A percentile compares a stretch with the other conserved stretches of the same genome.
phyloP scores from a whole-genome alignment of 495 filamentous ascomycete species.

The Cetradonia linearis region DNA sequence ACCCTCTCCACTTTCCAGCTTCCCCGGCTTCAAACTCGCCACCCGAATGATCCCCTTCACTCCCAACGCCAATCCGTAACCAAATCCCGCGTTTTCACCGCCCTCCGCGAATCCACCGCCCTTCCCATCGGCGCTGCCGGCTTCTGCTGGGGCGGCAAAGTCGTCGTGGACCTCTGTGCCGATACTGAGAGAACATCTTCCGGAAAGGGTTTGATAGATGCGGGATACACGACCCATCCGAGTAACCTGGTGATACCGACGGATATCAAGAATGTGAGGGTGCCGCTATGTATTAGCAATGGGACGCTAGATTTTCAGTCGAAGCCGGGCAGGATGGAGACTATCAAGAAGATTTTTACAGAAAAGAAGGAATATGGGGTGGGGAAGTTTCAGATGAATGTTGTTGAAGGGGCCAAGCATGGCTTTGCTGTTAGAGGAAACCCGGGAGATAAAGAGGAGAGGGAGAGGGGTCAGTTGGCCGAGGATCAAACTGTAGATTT shows the following conservation, averaged over 20 bases:
- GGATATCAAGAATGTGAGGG: slow-evolving; percentile 42
- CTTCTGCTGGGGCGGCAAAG: slow-evolving; percentile 53
- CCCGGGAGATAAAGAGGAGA: slow-evolving; percentile 33
- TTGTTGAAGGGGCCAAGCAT: slow-evolving; percentile 47
- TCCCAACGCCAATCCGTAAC: slow-evolving; percentile 29
- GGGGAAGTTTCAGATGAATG: slow-evolving; percentile 28
- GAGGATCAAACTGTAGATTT: slow-evolving; percentile 47
- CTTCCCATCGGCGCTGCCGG: slow-evolving; percentile 40
- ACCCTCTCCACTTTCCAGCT: slow-evolving; percentile 15
- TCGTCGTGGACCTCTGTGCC: slow-evolving; percentile 33
- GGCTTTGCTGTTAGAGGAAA: slow-evolving; percentile 51
- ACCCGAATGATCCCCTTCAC: slow-evolving; percentile 30
- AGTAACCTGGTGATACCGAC: slow-evolving; percentile 39
- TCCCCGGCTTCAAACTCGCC: slow-evolving; percentile 19
- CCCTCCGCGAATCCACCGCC: slow-evolving; percentile 31
- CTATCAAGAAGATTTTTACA: slow-evolving; percentile 36
- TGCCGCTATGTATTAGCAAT: slow-evolving; percentile 46
- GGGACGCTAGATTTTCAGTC: slow-evolving; percentile 44
- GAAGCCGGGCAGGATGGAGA: slow-evolving; percentile 30
- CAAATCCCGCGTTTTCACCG: slow-evolving; percentile 35
- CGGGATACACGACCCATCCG: slow-evolving; percentile 47
- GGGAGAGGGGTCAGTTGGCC: slow-evolving; percentile 34
- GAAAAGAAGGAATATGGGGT: slow-evolving; percentile 24
- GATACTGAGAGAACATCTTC: slow-evolving; percentile 21
- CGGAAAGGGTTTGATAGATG: slow-evolving; percentile 38